Evolutionary conservation across 352 stramenopile genomes (phyloP).

Genomic region (Pythium rhizo-oryzae): DNA sequence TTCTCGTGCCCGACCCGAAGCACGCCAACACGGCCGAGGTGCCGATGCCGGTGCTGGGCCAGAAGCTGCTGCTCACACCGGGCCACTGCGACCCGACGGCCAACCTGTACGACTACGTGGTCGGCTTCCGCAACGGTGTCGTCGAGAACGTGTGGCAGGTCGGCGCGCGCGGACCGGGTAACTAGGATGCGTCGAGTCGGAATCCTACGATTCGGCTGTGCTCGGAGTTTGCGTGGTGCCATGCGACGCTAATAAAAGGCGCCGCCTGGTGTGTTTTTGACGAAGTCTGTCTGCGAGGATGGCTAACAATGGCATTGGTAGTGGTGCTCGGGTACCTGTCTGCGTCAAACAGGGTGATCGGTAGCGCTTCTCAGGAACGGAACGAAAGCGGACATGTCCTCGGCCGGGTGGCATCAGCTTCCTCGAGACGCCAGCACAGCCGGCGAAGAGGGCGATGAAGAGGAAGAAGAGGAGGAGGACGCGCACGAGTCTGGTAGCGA

Average conservation of each 20-base stretch:
- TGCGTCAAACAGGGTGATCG: background rate
- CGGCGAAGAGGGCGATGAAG: conserved; percentile 1
- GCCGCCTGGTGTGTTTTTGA: background rate
- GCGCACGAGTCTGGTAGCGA: background rate
- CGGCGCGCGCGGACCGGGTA: conserved; percentile 56
- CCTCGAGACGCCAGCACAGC: background rate
- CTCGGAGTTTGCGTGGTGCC: background rate
- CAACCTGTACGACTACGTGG: conserved; percentile 78
- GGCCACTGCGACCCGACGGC: conserved; percentile 77
- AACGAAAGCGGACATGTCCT: background rate
- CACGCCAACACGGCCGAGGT: conserved; percentile 22
- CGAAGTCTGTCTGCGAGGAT: background rate
- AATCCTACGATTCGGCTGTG: background rate
- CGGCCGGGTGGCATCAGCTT: conserved; percentile 16
- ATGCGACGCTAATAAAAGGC: conserved; percentile 13
- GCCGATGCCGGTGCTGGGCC: conserved; percentile 51
- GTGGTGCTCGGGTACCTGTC: background rate
- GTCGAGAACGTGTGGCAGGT: conserved; percentile 66
- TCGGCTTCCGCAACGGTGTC: conserved; percentile 51
- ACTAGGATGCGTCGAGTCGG: conserved; percentile 31
- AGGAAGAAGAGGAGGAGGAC: conserved; percentile 1
- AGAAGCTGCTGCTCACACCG: conserved; percentile 61
- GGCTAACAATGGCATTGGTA: conserved; percentile 5
- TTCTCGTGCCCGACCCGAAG: conserved; percentile 38
- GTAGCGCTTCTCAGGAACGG: background rate